Conservation (phyloP, 768 basidiomycete genomes). For the Agaricus sinodeliciosus region DNA sequence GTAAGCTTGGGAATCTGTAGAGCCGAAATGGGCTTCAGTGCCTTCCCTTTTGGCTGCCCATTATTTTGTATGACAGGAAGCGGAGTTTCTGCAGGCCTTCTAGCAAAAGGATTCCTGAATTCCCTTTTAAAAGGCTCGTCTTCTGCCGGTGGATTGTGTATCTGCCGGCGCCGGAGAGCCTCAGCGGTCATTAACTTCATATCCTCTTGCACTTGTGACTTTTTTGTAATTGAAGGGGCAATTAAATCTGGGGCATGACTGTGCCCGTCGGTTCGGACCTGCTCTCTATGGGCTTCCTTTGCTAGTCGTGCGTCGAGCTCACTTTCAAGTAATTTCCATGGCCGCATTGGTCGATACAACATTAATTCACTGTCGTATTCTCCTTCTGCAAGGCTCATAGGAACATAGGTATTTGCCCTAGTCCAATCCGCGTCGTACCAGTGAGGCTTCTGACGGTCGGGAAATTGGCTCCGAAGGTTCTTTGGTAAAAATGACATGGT, state of each 20-base stretch:
- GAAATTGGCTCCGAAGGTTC: background rate
- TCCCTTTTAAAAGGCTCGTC: background rate
- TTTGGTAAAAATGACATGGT: too few relatives aligned
- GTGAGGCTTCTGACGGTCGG: background rate
- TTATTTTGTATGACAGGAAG: background rate
- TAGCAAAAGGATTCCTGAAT: slow-evolving; percentile 7
- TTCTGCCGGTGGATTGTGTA: background rate
- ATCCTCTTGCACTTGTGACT: background rate
- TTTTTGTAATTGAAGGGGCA: background rate
- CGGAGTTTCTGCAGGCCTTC: background rate
- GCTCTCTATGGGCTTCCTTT: background rate
- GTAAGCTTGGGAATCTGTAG: slow-evolving; percentile 11
- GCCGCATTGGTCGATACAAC: slow-evolving; percentile 4
- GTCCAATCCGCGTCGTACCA: slow-evolving; percentile 11
- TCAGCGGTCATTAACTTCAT: slow-evolving; percentile 2
- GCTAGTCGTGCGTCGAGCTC: background rate
- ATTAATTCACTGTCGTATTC: slow-evolving; percentile 1
- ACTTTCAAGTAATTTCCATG: background rate
- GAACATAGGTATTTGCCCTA: slow-evolving; percentile 11
- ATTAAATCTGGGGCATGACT: background rate
- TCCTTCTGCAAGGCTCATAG: slow-evolving; percentile 8
- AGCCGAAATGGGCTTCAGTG: slow-evolving; percentile 11
- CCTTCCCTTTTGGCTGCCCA: background rate
- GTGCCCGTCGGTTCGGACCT: background rate
- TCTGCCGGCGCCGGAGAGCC: background rate